phyloP scores from a whole-genome alignment of 768 basidiomycete species.

The Phylloporus sp. region DNA sequence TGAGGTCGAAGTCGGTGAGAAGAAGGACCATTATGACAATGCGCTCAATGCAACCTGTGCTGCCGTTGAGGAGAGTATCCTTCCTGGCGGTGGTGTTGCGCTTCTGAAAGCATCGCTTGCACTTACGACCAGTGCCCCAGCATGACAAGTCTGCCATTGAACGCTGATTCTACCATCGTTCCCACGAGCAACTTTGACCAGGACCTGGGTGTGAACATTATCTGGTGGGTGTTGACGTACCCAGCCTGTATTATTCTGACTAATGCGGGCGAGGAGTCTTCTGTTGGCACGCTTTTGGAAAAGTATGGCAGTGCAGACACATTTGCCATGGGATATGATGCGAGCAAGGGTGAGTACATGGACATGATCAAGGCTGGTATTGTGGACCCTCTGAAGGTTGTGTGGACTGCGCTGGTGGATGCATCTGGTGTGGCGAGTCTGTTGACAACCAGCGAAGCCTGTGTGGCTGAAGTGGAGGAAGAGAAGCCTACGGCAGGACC shows the following conservation, averaged over 20 bases:
- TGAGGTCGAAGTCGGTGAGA: conserved; percentile 97
- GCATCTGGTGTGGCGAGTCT: conserved; percentile 91
- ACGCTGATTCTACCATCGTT: conserved; percentile 62
- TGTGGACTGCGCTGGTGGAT: conserved; percentile 88
- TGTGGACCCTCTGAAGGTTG: conserved; percentile 95
- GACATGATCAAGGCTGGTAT: conserved; percentile 96
- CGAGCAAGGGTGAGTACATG: conserved; percentile 85
- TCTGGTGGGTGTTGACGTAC: conserved; percentile 79
- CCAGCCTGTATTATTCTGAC: conserved; percentile 86
- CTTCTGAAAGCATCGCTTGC: conserved; percentile 81
- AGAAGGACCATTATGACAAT: conserved; percentile 98
- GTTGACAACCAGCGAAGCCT: conserved; percentile 89
- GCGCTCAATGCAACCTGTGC: conserved; percentile 97
- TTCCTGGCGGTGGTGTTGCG: conserved; percentile 94
- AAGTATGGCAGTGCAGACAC: conserved; percentile 70
- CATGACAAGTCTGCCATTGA: conserved; percentile 42
- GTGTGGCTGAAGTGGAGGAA: conserved; percentile 89
- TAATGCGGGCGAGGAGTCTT: conserved; percentile 93
- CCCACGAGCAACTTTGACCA: conserved; percentile 93
- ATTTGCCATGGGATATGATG: conserved; percentile 88
- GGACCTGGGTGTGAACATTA: conserved; percentile 91
- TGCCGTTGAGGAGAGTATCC: conserved; percentile 97
- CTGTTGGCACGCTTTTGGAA: conserved; percentile 76
- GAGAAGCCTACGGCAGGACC: conserved; percentile 55
- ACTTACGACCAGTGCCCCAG: conserved; percentile 55